Percentiles rank a stretch among this genome's conserved stretches.
These are phyloP conservation scores for Apiospora sp. DNA, from an alignment of 2,329 filamentous ascomycete species.

Conservation along the genomic window DNA sequence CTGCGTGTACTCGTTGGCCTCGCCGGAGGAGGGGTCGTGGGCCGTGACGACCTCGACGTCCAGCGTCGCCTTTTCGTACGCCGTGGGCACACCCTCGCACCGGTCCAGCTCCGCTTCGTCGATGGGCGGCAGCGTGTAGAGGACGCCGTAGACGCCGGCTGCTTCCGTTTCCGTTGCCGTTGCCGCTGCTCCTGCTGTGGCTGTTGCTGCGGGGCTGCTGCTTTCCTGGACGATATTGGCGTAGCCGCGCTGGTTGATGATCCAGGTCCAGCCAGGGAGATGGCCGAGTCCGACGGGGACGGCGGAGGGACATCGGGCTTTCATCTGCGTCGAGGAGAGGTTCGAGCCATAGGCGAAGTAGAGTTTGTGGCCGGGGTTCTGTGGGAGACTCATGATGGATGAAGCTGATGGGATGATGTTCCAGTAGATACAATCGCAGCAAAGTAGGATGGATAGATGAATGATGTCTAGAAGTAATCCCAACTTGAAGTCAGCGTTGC, in stretches of 20 bases:
- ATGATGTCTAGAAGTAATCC: too few species aligned
- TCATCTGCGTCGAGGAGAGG: slow-evolving; percentile 72
- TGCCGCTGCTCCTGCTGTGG: neutral
- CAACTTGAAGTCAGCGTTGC: too few species aligned
- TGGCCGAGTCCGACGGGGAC: slow-evolving; percentile 64
- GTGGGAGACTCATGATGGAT: neutral
- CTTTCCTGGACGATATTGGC: slow-evolving; percentile 67
- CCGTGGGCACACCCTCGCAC: slow-evolving; percentile 69
- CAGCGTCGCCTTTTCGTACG: slow-evolving; percentile 64
- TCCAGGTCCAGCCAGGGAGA: slow-evolving; percentile 66
- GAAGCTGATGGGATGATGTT: neutral
- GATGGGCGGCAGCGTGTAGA: slow-evolving; percentile 58
- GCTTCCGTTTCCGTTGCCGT: neutral
- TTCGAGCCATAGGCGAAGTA: slow-evolving; percentile 80
- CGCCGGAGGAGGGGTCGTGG: slow-evolving; percentile 22
- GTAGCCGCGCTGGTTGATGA: slow-evolving; percentile 72
- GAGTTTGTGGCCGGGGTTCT: slow-evolving; percentile 38
- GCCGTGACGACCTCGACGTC: slow-evolving; percentile 37
- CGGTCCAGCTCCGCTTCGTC: slow-evolving; percentile 63
- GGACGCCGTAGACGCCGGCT: slow-evolving; percentile 61
- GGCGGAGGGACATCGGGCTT: slow-evolving; percentile 64
- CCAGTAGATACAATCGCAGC: too few species aligned
- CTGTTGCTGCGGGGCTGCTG: neutral
- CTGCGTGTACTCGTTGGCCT: neutral
- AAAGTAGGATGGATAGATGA: too few species aligned